Percentiles rank a stretch among this genome's conserved stretches.
phyloP scores from a whole-genome alignment of 192 early-diverging fungal genomes.

The Mortierella alpina region DNA sequence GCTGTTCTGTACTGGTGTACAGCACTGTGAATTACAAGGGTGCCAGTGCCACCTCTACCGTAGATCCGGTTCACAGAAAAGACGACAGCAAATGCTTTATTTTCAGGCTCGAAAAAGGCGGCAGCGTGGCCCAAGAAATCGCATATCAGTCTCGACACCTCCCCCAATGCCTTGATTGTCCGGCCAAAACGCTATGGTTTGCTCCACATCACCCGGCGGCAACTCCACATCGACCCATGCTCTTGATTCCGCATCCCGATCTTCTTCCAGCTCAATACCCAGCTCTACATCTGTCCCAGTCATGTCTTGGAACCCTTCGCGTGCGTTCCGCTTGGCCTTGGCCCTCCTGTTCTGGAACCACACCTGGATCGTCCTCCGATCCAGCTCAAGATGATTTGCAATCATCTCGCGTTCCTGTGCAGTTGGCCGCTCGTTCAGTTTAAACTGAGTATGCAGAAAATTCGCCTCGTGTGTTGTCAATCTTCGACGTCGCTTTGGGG shows the following conservation, averaged over 20 bases:
- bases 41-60: no score
- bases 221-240: no score
- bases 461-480: constrained; percentile 72
- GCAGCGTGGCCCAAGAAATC: no score
- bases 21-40: no score
- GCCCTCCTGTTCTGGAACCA: constrained; percentile 87
- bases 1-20: no score
- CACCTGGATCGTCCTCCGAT: constrained; percentile 71
- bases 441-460: constrained; percentile 64
- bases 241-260: not conserved
- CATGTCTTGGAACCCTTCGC: not conserved
- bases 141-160: no score
- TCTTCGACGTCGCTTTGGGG: constrained; percentile 72
- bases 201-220: no score
- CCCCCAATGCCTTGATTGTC: no score
- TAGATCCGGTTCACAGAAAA: no score
- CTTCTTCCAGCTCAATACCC: not conserved
- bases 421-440: constrained; percentile 65
- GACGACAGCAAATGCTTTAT: no score
- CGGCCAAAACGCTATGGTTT: no score
- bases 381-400: constrained; percentile 69
- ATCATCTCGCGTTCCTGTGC: constrained; percentile 69
- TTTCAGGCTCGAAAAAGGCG: no score
- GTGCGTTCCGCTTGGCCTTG: constrained; percentile 75
- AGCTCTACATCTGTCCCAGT: not conserved